Base-by-base conservation (phyloP, 768 basidiomycete species). In the Boletus rufocinnamomeus region DNA sequence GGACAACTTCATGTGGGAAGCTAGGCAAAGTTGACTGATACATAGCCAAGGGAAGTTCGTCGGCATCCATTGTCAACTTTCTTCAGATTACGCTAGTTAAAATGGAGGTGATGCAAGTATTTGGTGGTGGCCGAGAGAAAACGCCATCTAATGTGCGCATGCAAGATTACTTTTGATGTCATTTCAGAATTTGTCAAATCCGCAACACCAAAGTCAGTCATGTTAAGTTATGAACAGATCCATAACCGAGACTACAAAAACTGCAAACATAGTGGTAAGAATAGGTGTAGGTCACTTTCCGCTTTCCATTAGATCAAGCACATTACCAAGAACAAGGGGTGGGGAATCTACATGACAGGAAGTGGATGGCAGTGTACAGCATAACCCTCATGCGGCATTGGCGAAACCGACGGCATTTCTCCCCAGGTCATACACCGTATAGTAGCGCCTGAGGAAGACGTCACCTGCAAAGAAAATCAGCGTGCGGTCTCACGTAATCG, bases 391-490 rank as follows among this genome's bases (percentile, higher is more conserved):
- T n/a, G 52, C 63, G 21, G 79, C 66, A n/a, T 57, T 57, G 25
- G 93, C 94, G 64, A 95, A 94, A 44, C 93, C 94, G 61, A 96
- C 89, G 41, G 93, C 93, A 72, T 93, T 64, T 62, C 75, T 79
- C 35, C 80, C 87, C 27, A 89, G 80, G 67, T 94, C 91, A 66
- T 93, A 94, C n/a, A 94, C 89, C n/a, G 91, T 92, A 76, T 81
- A 91, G 74, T 88, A 94, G 69, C 87, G 91, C 74, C 95, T 89
- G 54, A 97, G 85, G 85, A 96, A 97, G 59, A 86, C 89, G 65
- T 95, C 91, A 66, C 91, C 87, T 88, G 60, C 1, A 57, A 57
- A 49, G 43, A 27, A 46, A 45, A 51, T 63, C 37, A 63, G 45
- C 8, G 47, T 46, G 44, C 38, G 27, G 41, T 54, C 61, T 50